Base-by-base conservation (phyloP, 768 basidiomycete genomes). In the Panaeolus papilionaceus region DNA sequence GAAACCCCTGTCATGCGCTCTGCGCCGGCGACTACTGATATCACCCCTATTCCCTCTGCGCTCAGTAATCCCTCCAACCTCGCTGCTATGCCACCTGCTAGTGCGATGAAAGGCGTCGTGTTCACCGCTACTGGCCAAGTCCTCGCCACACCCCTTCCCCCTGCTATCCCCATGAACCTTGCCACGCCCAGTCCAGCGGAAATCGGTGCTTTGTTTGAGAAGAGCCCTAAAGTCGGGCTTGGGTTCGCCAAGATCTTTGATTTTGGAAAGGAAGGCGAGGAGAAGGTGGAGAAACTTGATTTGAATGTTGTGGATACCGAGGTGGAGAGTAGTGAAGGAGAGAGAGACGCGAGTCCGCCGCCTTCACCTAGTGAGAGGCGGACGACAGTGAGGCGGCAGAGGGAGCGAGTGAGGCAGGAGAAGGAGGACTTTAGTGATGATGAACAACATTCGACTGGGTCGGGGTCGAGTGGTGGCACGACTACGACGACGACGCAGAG, bases 221-320 rank as follows among this genome's bases (percentile, higher is more conserved):
- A 85, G 47, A 90, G 89, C 8, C 93, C 93, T 0, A 88, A 84
- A 68, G 87, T 92, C 44, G 89, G 88, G 3, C 82, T 94, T 33
- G 88, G 92, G 72, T 94, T 94, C 73, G 85, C 89, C 9, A 90
- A 88, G 77, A 93, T 93, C 62, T 93, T 93, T 69, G 91, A 93
- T 71, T 89, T 90, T 76, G 77, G 51, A 5, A 54, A 81, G n/a
- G 79, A 81, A 45, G 81, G 81, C 18, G 80, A 82, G 64, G 76
- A 80, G 26, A 74, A 77, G 4, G 69, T 72, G 20, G 78, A 79
- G 6, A 76, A 72, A 33, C 62, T 64, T n/a, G 64, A 39, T 11
- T 11, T 45, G 23, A 79, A 81, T 47, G 81, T 80, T n/a, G 80
- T 82, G 64, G 76, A 80, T 33, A 74, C 77, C 2, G 70, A 72